phyloP scores from a whole-genome alignment of 1,284 basidiomycete species.

The Termitomyces sp. region DNA sequence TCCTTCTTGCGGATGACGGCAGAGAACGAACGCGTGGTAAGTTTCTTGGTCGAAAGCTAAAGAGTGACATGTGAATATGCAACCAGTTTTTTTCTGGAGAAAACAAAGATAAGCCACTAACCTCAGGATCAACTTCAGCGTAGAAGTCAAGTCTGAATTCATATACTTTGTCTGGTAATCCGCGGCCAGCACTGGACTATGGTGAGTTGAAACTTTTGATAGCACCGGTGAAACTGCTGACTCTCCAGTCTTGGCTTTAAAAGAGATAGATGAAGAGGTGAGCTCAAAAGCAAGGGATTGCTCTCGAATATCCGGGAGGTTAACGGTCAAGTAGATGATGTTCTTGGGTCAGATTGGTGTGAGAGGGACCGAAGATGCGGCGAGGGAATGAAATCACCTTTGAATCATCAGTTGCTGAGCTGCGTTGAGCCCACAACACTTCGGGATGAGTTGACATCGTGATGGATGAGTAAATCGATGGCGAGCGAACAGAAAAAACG shows the following conservation, averaged over 20 bases:
- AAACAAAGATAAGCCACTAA: slow-evolving; percentile 24
- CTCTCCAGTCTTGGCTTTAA: slow-evolving; percentile 71
- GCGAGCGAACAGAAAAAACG: slow-evolving; percentile 16
- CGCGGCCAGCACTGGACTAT: slow-evolving; percentile 38
- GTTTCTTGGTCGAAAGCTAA: slow-evolving; percentile 60
- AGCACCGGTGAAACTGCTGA: slow-evolving; percentile 31
- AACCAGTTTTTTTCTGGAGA: not conserved
- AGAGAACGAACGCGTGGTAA: slow-evolving; percentile 63
- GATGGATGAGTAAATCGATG: slow-evolving; percentile 18
- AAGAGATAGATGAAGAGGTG: slow-evolving; percentile 57
- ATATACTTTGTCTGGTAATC: slow-evolving; percentile 58
- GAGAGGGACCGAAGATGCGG: slow-evolving; percentile 10
- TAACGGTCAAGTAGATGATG: slow-evolving; percentile 78
- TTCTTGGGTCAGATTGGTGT: slow-evolving; percentile 48
- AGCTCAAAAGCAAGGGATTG: slow-evolving; percentile 60
- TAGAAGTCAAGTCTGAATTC: slow-evolving; percentile 72
- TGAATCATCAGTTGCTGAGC: slow-evolving; percentile 55
- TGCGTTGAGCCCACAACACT: slow-evolving; percentile 89
- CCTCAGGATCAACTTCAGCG: slow-evolving; percentile 71
- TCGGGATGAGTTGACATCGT: slow-evolving; percentile 71
- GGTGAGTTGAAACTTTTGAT: not conserved
- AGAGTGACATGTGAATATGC: slow-evolving; percentile 3
- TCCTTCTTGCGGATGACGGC: slow-evolving; percentile 81
- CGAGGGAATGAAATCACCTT: slow-evolving; percentile 49
- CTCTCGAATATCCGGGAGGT: slow-evolving; percentile 75